Base-by-base conservation (phyloP, 2,329 filamentous ascomycete genomes). In the Catunica adiposa region DNA sequence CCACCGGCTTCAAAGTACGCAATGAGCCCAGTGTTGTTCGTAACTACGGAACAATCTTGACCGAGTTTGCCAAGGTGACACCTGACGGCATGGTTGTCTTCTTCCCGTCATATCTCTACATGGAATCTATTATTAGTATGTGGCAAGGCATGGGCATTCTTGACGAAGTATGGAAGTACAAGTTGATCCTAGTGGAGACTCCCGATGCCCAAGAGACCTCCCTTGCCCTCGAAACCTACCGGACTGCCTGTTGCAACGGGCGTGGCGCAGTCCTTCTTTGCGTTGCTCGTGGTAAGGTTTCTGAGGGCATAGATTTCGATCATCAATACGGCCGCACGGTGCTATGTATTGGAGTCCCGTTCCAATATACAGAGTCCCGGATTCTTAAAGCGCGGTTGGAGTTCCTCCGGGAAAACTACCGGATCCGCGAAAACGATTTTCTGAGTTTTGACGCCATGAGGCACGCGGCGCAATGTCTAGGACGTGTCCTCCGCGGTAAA, bases 141-240 rank as follows among this genome's bases (percentile, higher is more conserved):
- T 98, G 92, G 92, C 92, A 98, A 68, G 89, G 88, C 56, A 97
- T 97, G 89, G 89, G 89, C 25, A 95, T 97, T 60, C 74, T 98
- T 37, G 92, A 98, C 69, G 86, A 92, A 66, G 89, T 98, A 31
- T 98, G 92, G 92, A 96, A 95, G 68, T 96, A 95, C 73, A 98
- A 98, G 68, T 78, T 98, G 61, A 96, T 98, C 61, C 77, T 98
- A 6, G 92, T 98, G 58, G 92, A 98, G 72, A 98, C 94, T 0
- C 92, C 92, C 0, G 92, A 98, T 67, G 88, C 89, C 1, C 92
- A 98, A 69, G 92, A 98, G 70, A 98, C 92, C 0, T 94, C 89
- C 0, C 76, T 98, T 5, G 92, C 92, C 0, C 75, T 98, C 6
- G 92, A 98, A 69, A 97, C 92, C 0, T 98, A 96, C 69, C 85